Evolutionary conservation across 2,329 filamentous ascomycete species (phyloP), one percentile per base, ranked within the genome.

Genomic region (Cadophora sp.): DNA sequence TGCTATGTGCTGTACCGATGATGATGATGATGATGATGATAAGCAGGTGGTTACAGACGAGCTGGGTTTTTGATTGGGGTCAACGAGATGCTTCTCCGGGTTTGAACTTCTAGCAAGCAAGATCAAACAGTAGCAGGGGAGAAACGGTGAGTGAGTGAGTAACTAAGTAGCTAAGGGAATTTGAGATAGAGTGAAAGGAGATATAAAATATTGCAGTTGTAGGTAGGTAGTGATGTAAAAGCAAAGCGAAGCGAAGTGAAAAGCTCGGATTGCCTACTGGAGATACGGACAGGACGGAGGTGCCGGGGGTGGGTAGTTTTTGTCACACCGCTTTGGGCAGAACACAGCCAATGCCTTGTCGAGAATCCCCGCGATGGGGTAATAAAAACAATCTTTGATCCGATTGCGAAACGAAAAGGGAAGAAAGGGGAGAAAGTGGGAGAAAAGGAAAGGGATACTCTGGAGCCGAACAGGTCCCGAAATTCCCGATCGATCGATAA

Each of bases 321-420:
- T n/a, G n/a, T n/a, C n/a, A n/a, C n/a, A n/a, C n/a, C n/a, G n/a
- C n/a, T n/a, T n/a, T n/a, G n/a, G n/a, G n/a, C n/a, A n/a, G n/a
- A n/a, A n/a, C n/a, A n/a, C 27, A 53, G 27, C 50, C 50, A 53
- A 53, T 53, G 18, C 14, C 24, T 27, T 33, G 20, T 4, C 50
- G 30, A 8, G 30, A 53, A 53, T 53, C 7, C 24, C 50, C 20
- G 41, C 58, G 22, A 58, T 43, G 55, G 55, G 55, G 55, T 58
- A 58, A 58, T 6, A 58, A 58, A 43, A 58, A 58, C 55, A 33
- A 24, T 36, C 24, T 33, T 55, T 30, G 27, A 30, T 30, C 27
- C 27, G 3, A 30, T 30, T 30, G 27, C 27, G 6, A 30, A 30
- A 30, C 3, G 27, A 30, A 6, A 30, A 3, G 27, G 6, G 6